Evolutionary conservation across 306 rosid genomes (phyloP), one percentile per base, ranked within the genome.

Genomic region (Amphicarpaea edgeworthii): DNA sequence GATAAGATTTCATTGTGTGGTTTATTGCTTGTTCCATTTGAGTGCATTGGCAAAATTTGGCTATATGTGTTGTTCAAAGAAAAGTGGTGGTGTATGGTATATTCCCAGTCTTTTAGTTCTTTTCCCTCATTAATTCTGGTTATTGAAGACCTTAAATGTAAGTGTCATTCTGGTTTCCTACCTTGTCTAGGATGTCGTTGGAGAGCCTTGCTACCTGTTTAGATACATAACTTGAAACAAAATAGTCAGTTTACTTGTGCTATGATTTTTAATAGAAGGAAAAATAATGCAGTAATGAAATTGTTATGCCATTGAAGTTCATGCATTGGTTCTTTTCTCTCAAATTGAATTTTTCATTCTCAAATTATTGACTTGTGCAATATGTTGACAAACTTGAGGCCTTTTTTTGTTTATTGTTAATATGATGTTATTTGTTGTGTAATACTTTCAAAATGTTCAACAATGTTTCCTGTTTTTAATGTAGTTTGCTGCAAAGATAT

Each of bases 401-500:
- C 12, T 0, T 10, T 3, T 59, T 23, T 4, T 28, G 24, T 16
- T 51, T 24, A 30, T 61, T 60, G 28, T 15, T 54, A 19, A 34
- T 61, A 24, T 30, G 70, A 64, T 37, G 61, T 69, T 55, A 42
- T 51, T 53, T 58, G 54, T 21, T 70, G 70, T 79, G 37, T 58
- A 42, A 53, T 19, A 37, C 54, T 24, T 63, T 67, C 38, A 40
- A 55, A 59, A 15, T 40, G 32, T 12, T 37, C 4, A 38, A 68
- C 71, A 41, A 41, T 57, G 74, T 59, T 81, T 72, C 70, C 75
- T 81, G 38, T 77, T 87, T 62, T 20, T 6, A 53, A 50, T 78
- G 80, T 85, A 93, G 98, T 93, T 93, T 86, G 88, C 68, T 15
- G 98, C 90, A 1, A 93, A 93, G 90, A 93, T 93, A 78, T 89